Percentiles rank a stretch among this genome's conserved stretches.
phyloP scores from a whole-genome alignment of 2,329 filamentous ascomycete species.

The Verticillium klebahnii region DNA sequence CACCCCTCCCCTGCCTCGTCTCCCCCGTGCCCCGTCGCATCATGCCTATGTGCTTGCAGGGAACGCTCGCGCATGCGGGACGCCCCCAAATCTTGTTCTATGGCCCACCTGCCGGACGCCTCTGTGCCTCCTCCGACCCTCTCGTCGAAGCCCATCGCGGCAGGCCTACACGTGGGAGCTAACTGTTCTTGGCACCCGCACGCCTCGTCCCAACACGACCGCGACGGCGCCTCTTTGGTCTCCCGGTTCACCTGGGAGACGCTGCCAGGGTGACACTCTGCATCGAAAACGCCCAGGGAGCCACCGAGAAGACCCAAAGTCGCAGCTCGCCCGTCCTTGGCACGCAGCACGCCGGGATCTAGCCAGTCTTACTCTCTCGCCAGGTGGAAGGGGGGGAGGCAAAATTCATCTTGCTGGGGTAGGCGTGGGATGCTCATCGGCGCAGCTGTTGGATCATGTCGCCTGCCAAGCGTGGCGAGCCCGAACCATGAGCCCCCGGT shows the following conservation, averaged over 20 bases:
- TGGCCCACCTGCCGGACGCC: not conserved
- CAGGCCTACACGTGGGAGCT: not conserved
- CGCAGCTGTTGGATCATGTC: not conserved
- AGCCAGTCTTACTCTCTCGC: not conserved
- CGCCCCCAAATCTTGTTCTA: not conserved
- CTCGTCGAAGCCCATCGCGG: not conserved
- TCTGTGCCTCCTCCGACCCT: not conserved
- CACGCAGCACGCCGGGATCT: not conserved
- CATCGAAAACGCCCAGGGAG: not conserved
- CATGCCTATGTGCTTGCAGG: not conserved
- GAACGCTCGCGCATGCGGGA: not conserved
- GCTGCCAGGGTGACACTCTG: not conserved
- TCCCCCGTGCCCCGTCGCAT: not conserved
- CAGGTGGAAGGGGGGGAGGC: not conserved
- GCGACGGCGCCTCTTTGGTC: not conserved
- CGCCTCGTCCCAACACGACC: not conserved
- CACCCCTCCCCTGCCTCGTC: not conserved
- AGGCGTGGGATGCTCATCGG: not conserved
- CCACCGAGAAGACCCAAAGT: not conserved
- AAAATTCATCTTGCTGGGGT: not conserved
- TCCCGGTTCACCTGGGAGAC: not conserved
- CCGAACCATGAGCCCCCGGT: not conserved
- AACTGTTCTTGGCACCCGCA: not conserved
- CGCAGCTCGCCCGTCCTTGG: not conserved
- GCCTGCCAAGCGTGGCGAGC: not conserved